Percentiles rank a stretch among this genome's conserved stretches.
These are phyloP conservation scores for Fomitopsis serialis DNA, from an alignment of 768 basidiomycete species.

Conservation along the genomic window DNA sequence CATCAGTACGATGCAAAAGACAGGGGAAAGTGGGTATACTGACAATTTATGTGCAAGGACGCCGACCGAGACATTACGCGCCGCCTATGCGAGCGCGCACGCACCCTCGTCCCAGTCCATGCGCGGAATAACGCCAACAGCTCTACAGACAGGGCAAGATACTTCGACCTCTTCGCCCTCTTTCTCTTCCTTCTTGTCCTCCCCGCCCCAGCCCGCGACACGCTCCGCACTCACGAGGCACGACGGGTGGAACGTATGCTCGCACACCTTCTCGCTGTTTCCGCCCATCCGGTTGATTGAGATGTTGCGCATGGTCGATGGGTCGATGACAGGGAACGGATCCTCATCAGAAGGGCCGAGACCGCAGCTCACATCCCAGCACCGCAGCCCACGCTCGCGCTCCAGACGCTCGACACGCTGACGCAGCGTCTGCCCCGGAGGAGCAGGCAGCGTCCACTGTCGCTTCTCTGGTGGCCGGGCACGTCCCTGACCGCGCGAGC, in stretches of 20 bases:
- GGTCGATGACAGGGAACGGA: constrained; percentile 16
- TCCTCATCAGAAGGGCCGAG: constrained; percentile 40
- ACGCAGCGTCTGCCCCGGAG: constrained; percentile 67
- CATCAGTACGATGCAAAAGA: not conserved
- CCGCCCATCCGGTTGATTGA: constrained; percentile 26
- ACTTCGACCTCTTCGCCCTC: constrained; percentile 47
- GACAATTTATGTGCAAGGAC: constrained; percentile 3
- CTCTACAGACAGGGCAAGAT: constrained; percentile 69
- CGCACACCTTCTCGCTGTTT: constrained; percentile 36
- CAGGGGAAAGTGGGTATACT: not conserved
- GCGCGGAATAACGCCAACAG: constrained; percentile 52
- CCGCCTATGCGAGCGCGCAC: constrained; percentile 17
- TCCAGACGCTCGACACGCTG: constrained; percentile 71
- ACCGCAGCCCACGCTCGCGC: constrained; percentile 66
- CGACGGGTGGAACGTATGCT: constrained; percentile 64
- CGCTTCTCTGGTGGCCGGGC: constrained; percentile 31
- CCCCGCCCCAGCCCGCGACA: constrained; percentile 54
- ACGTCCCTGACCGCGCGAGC: constrained; percentile 10
- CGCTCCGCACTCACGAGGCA: constrained; percentile 69
- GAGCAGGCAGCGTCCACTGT: constrained; percentile 53
- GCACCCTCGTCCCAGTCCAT: constrained; percentile 57
- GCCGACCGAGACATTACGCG: constrained; percentile 1
- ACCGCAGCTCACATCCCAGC: constrained; percentile 68
- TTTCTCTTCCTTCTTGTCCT: constrained; percentile 31
- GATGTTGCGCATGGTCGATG: constrained; percentile 23